A percentile compares a stretch with the other conserved stretches of the same genome.
Evolutionary conservation across 768 basidiomycete genomes (phyloP).

Genomic region (Hypsizygus marmoreus): DNA sequence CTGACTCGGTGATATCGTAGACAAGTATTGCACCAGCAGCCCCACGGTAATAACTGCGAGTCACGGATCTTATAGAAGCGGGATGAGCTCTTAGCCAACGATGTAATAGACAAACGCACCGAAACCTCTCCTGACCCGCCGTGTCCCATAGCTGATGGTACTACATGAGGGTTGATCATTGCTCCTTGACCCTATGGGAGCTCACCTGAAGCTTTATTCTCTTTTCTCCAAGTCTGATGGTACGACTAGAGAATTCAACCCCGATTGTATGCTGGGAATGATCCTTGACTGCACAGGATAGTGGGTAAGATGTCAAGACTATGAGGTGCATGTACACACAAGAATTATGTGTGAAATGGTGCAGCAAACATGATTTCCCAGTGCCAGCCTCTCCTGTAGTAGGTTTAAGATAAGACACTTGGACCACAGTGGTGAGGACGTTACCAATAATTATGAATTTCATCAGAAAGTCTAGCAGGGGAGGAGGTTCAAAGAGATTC

Average conservation of each 20-base stretch:
- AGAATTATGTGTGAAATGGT: conserved; percentile 94
- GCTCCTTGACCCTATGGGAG: conserved; percentile 2
- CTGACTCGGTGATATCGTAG: conserved; percentile 89
- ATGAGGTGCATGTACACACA: conserved; percentile 59
- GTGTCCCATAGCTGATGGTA: conserved; percentile 91
- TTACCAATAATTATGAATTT: conserved; percentile 97
- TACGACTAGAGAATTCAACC: conserved; percentile 95
- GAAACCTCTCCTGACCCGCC: conserved; percentile 94
- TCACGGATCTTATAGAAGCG: conserved; percentile 66
- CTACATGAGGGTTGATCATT: conserved; percentile 6
- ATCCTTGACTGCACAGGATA: conserved; percentile 73
- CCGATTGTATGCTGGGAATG: conserved; percentile 98
- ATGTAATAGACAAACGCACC: conserved; percentile 42
- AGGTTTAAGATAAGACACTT: conserved; percentile 4
- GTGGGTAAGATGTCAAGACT: conserved; percentile 6
- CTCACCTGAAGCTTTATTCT: conserved; percentile 92
- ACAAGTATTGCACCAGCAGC: conserved; percentile 91
- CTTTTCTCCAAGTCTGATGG: conserved; percentile 91
- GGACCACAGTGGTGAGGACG: conserved; percentile 19
- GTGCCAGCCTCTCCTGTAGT: conserved; percentile 88
- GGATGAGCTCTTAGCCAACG: conserved; percentile 9
- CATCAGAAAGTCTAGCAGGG: conserved; percentile 86
- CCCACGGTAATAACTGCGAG: conserved; percentile 94
- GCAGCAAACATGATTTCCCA: conserved; percentile 95
- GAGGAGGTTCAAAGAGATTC: conserved; percentile 15